phyloP scores from a whole-genome alignment of 768 basidiomycete species.

The Chlorophyllum brunneum region DNA sequence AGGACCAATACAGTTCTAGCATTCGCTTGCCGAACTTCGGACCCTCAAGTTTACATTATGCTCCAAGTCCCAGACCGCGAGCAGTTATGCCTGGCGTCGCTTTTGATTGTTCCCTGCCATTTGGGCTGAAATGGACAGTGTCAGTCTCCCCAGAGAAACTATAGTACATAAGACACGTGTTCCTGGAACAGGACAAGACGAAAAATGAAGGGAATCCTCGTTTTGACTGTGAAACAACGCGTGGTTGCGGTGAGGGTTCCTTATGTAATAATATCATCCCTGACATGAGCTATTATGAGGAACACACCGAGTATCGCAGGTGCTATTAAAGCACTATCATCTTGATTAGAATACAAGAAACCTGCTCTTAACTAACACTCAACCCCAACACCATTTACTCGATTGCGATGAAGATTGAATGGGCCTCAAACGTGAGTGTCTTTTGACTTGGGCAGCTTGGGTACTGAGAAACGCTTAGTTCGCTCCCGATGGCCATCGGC shows the following conservation, averaged over 20 bases:
- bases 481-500: conserved; percentile 39
- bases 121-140: not conserved
- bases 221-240: too few relatives aligned
- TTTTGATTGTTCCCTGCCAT: too few relatives aligned
- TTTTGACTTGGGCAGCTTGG: not conserved
- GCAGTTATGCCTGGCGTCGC: not conserved
- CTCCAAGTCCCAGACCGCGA: too few relatives aligned
- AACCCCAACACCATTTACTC: conserved; percentile 6
- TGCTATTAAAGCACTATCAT: conserved; percentile 12
- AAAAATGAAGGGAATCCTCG: conserved; percentile 11
- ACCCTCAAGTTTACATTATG: not conserved
- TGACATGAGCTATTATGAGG: not conserved
- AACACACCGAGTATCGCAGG: conserved; percentile 8
- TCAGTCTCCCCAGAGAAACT: not conserved
- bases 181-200: not conserved
- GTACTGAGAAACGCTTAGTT: conserved; percentile 25
- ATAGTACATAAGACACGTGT: too few relatives aligned
- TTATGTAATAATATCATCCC: too few relatives aligned
- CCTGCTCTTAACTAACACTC: not conserved
- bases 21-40: not conserved
- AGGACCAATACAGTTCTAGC: too few relatives aligned
- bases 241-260: too few relatives aligned
- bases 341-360: conserved; percentile 2
- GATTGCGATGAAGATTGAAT: conserved; percentile 47
- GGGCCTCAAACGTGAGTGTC: conserved; percentile 38